These are phyloP conservation scores for Tetrahymena malaccensis DNA, from an alignment of 73 alveolate species.

Conservation along the genomic window DNA sequence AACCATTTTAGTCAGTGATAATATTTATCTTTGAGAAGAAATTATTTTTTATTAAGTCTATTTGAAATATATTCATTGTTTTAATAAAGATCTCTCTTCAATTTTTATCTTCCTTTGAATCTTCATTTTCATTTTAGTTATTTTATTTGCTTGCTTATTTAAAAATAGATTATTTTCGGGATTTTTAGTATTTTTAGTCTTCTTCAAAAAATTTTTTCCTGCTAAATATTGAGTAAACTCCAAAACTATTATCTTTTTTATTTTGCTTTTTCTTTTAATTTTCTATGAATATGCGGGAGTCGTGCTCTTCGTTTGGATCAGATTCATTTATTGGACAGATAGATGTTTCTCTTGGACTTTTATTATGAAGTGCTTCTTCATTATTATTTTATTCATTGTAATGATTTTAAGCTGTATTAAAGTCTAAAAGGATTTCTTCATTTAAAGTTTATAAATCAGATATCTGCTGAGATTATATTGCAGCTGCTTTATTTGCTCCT, in stretches of 20 bases:
- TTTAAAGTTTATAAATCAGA: neutral
- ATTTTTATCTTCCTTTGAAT: neutral
- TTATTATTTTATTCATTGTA: neutral
- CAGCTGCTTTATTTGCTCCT: neutral
- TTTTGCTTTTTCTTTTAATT: neutral
- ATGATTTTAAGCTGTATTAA: neutral
- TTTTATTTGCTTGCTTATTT: neutral
- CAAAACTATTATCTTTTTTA: neutral
- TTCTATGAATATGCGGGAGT: neutral
- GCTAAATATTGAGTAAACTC: neutral
- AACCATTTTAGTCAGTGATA: too few relatives aligned
- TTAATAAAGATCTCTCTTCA: too few relatives aligned
- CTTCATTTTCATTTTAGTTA: neutral
- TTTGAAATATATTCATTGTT: too few relatives aligned
- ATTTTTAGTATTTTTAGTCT: neutral
- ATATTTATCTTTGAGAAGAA: too few relatives aligned
- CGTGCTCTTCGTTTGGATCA: neutral
- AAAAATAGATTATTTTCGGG: neutral
- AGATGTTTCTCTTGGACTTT: neutral
- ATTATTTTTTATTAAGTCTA: too few relatives aligned
- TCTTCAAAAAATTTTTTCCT: neutral
- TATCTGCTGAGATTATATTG: neutral
- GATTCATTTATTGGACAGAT: neutral
- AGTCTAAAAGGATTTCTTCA: neutral
- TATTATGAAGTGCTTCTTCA: neutral